Percentiles rank a stretch among this genome's conserved stretches.
Conservation (phyloP, 495 filamentous ascomycete genomes). For the Daldinia loculata region DNA sequence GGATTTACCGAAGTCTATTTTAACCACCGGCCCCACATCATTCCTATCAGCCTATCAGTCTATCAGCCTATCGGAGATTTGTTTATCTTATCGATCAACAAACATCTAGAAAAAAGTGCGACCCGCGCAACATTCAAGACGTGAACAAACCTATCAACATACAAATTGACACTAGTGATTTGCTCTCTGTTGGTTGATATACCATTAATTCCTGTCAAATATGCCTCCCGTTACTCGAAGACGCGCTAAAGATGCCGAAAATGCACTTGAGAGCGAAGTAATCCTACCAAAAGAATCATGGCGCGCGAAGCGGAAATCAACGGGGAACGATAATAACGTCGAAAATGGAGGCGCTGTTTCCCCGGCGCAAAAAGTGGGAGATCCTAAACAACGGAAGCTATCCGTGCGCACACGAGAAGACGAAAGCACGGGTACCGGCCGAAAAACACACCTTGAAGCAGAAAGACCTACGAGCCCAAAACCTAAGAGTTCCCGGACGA, state of each 20-base stretch:
- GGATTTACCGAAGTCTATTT: slow-evolving; percentile 19
- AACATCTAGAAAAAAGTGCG: slow-evolving; percentile 39
- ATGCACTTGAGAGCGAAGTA: background rate
- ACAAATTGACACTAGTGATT: background rate
- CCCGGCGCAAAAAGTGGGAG: background rate
- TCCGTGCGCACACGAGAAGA: slow-evolving; percentile 35
- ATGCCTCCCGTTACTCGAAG: slow-evolving; percentile 43
- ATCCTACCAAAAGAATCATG: slow-evolving; percentile 16
- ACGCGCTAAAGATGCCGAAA: slow-evolving; percentile 16
- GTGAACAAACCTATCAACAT: slow-evolving; percentile 7
- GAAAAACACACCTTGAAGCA: slow-evolving; percentile 36
- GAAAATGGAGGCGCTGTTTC: background rate
- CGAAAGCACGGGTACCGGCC: slow-evolving; percentile 20
- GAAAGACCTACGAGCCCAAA: slow-evolving; percentile 38
- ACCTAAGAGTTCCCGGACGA: slow-evolving; percentile 5
- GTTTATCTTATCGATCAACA: slow-evolving; percentile 47
- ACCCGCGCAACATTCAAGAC: background rate
- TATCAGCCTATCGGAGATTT: background rate
- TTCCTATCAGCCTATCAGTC: slow-evolving; percentile 25
- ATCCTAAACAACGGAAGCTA: slow-evolving; percentile 35
- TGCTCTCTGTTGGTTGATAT: background rate
- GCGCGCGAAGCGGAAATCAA: slow-evolving; percentile 30
- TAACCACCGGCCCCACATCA: background rate
- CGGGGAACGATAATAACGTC: slow-evolving; percentile 4
- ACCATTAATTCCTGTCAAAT: background rate